Conservation (phyloP, 2,329 filamentous ascomycete genomes). For the Arthroderma sp. region DNA sequence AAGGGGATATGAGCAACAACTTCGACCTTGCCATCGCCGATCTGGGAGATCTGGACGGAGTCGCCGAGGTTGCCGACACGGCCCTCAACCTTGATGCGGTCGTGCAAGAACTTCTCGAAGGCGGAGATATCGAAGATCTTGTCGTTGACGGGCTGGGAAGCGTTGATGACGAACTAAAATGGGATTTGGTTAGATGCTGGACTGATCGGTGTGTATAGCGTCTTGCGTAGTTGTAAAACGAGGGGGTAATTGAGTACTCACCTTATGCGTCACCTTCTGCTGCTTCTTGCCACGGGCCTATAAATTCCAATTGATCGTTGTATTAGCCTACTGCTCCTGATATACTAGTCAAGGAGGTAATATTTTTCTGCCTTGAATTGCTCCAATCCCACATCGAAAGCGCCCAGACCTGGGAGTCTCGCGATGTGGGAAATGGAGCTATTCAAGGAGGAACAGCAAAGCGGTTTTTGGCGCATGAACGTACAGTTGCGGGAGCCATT, state of each 20-base stretch:
- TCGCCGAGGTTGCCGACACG: slow-evolving; percentile 97
- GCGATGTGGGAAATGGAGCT: slow-evolving; percentile 15
- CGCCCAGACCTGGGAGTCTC: background rate
- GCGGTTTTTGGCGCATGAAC: slow-evolving; percentile 53
- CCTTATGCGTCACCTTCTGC: slow-evolving; percentile 38
- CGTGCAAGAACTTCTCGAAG: slow-evolving; percentile 99
- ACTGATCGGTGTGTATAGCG: background rate
- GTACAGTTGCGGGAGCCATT: slow-evolving; percentile 86
- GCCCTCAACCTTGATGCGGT: slow-evolving; percentile 99
- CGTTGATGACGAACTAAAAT: slow-evolving; percentile 92
- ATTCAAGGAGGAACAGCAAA: slow-evolving; percentile 74
- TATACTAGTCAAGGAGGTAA: slow-evolving; percentile 9
- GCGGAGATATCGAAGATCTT: slow-evolving; percentile 99
- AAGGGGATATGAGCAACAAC: slow-evolving; percentile 95
- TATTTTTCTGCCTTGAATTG: slow-evolving; percentile 1
- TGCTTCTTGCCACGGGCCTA: slow-evolving; percentile 31
- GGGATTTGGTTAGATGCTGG: background rate
- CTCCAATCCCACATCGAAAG: slow-evolving; percentile 5
- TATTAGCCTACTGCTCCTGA: slow-evolving; percentile 85
- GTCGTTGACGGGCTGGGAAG: slow-evolving; percentile 92
- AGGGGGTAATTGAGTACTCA: slow-evolving; percentile 14
- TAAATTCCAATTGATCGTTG: slow-evolving; percentile 35
- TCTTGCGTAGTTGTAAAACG: background rate
- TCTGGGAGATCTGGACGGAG: slow-evolving; percentile 75
- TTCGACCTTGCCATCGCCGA: slow-evolving; percentile 95